Conservation (phyloP, 306 rosid species). For the Glycyrrhiza uralensis region DNA sequence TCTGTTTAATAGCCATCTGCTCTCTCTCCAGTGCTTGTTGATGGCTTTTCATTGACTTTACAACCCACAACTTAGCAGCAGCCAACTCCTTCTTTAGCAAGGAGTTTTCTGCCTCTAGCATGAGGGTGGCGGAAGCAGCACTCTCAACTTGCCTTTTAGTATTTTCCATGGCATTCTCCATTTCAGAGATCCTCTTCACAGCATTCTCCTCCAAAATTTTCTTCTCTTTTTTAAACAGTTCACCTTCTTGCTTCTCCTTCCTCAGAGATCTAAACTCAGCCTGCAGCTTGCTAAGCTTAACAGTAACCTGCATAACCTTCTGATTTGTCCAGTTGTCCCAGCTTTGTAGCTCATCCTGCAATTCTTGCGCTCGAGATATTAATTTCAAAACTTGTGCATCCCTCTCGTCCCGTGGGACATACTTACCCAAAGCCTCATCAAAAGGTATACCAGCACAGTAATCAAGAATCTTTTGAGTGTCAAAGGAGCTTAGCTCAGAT, state of each 20-base stretch:
- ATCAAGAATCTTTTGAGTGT: constrained; percentile 26
- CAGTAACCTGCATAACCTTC: constrained; percentile 62
- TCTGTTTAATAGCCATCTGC: constrained; percentile 34
- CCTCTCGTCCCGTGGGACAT: constrained; percentile 45
- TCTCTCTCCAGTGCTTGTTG: constrained; percentile 51
- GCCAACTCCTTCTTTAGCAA: constrained; percentile 41
- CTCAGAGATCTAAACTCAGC: constrained; percentile 47
- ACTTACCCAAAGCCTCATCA: constrained; percentile 40
- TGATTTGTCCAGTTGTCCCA: constrained; percentile 61
- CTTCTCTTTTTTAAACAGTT: constrained; percentile 33
- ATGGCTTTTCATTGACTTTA: constrained; percentile 33
- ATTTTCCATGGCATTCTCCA: constrained; percentile 54
- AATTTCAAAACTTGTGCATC: constrained; percentile 48
- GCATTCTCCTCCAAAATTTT: constrained; percentile 47
- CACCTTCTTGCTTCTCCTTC: constrained; percentile 47
- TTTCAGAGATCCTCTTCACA: constrained; percentile 50
- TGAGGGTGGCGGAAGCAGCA: constrained; percentile 28
- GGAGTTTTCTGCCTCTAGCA: constrained; percentile 42
- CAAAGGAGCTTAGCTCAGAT: constrained; percentile 15
- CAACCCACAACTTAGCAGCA: constrained; percentile 40
- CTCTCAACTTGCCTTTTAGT: constrained; percentile 39
- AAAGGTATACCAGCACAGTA: constrained; percentile 50
- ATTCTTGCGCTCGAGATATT: constrained; percentile 36
- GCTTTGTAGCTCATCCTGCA: constrained; percentile 45
- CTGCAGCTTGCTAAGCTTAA: constrained; percentile 41